Evolutionary conservation across 345 rosid species (phyloP), one percentile per base, ranked within the genome.

Genomic region (Populus nigra): DNA sequence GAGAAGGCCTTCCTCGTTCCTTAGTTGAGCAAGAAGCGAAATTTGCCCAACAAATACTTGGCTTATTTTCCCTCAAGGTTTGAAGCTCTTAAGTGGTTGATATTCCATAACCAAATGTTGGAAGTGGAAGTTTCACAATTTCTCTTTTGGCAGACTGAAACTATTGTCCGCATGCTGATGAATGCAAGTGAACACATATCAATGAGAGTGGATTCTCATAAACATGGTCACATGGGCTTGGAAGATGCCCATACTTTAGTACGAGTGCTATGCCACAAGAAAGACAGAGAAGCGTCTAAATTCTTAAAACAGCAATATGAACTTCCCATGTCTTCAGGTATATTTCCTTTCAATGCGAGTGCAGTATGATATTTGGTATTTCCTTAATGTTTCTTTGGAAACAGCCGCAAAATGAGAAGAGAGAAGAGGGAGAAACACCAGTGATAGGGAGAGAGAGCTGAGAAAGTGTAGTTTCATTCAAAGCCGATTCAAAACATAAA

Each of bases 261-360:
- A 47, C 90, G 99, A 79, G 91, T 96, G 72, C 87, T 96, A 69
- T 92, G 99, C 90, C 99, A 96, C 90, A 93, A 91, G 88, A 96
- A 90, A 83, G 98, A 96, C 81, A 85, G 90, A 38, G 90, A 82
- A 73, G 97, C 98, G 76, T 96, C 99, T 74, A 90, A 83, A 83
- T 96, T 91, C 84, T 83, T 96, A 49, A 96, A 90, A 83, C 85
- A 77, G 67, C 98, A 93, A 71, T 96, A 92, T 80, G 85, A 96
- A 76, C 92, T 93, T 78, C 99, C 99, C 72, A 91, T 87, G 92
- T 92, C 99, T 70, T 88, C 99, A 93, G 99, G 99, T 96, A 79
- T 82, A 67, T 25, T 72, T 43, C 74, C 77, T 63, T 36, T 36
- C 61, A 68, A 5, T 55, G 66, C 11, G 18, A 77, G 23, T 29